phyloP scores from a whole-genome alignment of 495 filamentous ascomycete genomes.

The Neurospora sp. region DNA sequence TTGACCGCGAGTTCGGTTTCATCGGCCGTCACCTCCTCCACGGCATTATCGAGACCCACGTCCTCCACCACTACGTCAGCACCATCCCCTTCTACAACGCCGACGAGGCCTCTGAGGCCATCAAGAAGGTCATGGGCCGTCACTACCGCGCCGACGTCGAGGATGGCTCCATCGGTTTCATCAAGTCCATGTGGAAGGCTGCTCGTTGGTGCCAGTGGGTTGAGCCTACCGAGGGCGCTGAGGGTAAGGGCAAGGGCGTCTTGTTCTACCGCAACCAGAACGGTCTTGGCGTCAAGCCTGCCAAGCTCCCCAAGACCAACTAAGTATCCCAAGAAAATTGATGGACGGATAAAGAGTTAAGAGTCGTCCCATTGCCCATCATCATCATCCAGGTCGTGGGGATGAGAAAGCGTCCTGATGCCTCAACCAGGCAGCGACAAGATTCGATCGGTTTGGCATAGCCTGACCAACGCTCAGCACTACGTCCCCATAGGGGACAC shows the following conservation, averaged over 20 bases:
- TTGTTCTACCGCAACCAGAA: conserved; percentile 71
- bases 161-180: conserved; percentile 53
- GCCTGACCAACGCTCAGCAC: not conserved
- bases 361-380: not conserved
- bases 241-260: conserved; percentile 54
- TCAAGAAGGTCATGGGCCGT: conserved; percentile 71
- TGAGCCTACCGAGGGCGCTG: conserved; percentile 54
- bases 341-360: not conserved
- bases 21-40: conserved; percentile 79
- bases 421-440: not conserved
- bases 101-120: conserved; percentile 76
- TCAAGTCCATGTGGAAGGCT: conserved; percentile 53
- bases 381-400: not conserved
- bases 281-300: conserved; percentile 55
- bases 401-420: not conserved
- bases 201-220: conserved; percentile 71
- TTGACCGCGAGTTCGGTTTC: conserved; percentile 85
- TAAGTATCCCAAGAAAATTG: not conserved
- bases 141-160: conserved; percentile 64
- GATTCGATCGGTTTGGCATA: not conserved
- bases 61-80: conserved; percentile 79
- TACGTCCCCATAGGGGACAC: not conserved
- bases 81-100: conserved; percentile 87
- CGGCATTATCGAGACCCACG: conserved; percentile 87
- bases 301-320: conserved; percentile 11